Evolutionary conservation across 202 grass and related monocot species (phyloP), one percentile per base, ranked within the genome.

Genomic region (Digitaria exilis): DNA sequence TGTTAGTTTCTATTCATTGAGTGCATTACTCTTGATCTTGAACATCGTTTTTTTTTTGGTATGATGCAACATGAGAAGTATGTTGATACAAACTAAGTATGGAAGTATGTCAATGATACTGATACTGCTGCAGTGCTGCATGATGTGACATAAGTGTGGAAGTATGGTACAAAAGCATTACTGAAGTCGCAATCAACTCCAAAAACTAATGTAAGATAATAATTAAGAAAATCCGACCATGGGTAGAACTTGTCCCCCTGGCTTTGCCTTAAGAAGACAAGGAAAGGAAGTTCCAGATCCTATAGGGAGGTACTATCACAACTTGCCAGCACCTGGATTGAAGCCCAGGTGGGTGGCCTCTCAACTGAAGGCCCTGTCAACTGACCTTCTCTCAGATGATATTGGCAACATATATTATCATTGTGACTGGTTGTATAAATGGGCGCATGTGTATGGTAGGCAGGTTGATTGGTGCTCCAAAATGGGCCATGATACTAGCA

Each of bases 401-500:
- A 70, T 48, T 70, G 67, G 29, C 68, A 71, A 30, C 8, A 31
- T 71, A 45, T 49, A 18, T 31, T 49, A 30, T 49, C 43, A 9
- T 19, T 49, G 15, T 71, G 43, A 71, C 26, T 70, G 24, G 67
- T 70, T 46, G 14, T 46, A 26, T 70, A 46, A 70, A 45, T 70
- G 67, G 67, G 22, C 7, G 4, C 35, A 37, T 5, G 2, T 46
- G n/a, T 24, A 69, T 43, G 41, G 12, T 69, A 45, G 13, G 41
- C 66, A 46, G 41, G 41, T 69, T 43, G 22, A 69, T 45, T 69
- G 12, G 41, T 46, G 25, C 24, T 71, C 42, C 44, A 48, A 9
- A 48, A 44, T 71, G 67, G 44, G 67, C 37, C 24, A 29, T 71
- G 18, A 70, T 71, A 71, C 67, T 71, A 70, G 24, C 24, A 48